Evolutionary conservation across 306 rosid species (phyloP).

Genomic region (Castanea mollissima): DNA sequence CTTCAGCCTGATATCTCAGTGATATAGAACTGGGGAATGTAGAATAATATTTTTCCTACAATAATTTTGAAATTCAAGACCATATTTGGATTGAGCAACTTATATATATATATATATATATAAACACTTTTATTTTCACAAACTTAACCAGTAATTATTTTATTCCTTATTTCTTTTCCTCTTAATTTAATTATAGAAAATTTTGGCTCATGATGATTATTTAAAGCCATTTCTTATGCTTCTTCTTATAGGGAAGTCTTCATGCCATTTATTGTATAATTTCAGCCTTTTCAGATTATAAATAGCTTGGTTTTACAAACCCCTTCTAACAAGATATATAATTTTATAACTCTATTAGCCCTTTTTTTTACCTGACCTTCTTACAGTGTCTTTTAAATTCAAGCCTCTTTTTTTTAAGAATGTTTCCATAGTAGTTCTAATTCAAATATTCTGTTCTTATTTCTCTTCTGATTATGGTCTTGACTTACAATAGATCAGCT

Average conservation of each 20-base stretch:
- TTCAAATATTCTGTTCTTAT: not conserved
- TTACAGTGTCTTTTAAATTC: not conserved
- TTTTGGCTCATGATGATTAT: not conserved
- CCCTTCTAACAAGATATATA: not conserved
- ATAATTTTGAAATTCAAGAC: not conserved
- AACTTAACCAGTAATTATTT: not conserved
- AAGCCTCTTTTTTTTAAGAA: not conserved
- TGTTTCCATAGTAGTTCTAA: not conserved
- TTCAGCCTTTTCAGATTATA: not conserved
- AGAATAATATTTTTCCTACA: not conserved
- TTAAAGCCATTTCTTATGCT: not conserved
- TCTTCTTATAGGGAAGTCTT: not conserved
- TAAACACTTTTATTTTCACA: not conserved
- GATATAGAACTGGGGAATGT: not conserved
- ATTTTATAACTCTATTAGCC: not conserved
- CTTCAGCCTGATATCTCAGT: not conserved
- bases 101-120: no score
- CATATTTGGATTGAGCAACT: not conserved
- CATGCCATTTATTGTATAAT: not conserved
- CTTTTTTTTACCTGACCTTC: not conserved
- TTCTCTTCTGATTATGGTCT: constrained; percentile 4
- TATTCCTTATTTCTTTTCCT: not conserved
- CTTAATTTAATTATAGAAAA: not conserved
- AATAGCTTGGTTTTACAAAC: not conserved
- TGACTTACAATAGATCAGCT: constrained; percentile 50